phyloP scores from a whole-genome alignment of 179 eudicot genomes.

The Carnegiea gigantea region DNA sequence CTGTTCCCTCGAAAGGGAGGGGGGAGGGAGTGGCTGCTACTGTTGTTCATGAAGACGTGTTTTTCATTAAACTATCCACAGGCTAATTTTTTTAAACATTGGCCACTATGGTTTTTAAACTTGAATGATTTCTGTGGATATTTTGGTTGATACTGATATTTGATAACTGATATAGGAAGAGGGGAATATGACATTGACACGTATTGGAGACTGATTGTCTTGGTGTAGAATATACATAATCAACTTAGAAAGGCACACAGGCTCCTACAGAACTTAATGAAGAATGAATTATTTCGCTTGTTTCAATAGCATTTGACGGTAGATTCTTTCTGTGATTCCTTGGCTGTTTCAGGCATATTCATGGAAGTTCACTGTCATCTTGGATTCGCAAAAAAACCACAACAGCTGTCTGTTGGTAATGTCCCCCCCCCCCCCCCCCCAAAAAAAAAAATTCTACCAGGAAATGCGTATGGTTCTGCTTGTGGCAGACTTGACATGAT shows the following conservation, averaged over 20 bases:
- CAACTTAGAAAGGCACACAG: no score
- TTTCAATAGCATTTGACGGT: background rate
- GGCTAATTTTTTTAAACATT: background rate
- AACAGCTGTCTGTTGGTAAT: conserved; percentile 12
- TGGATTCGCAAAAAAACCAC: conserved; percentile 12
- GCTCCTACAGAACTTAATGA: background rate
- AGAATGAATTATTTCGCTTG: background rate
- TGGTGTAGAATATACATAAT: no score
- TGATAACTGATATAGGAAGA: no score
- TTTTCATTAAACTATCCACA: background rate
- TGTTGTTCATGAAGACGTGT: background rate
- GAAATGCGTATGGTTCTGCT: background rate
- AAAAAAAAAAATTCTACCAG: background rate
- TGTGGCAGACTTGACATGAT: background rate
- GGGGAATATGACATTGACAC: no score
- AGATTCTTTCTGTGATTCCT: background rate
- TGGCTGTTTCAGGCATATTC: conserved; percentile 14
- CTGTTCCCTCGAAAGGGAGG: no score
- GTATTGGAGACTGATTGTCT: no score
- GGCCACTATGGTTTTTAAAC: background rate
- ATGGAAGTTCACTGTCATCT: conserved; percentile 19
- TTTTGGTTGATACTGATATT: no score
- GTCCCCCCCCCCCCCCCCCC: no score
- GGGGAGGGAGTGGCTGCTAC: background rate
- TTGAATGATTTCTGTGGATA: no score